Evolutionary conservation across 805 yeast species (phyloP).

Genomic region (Lachancea mirantina): DNA sequence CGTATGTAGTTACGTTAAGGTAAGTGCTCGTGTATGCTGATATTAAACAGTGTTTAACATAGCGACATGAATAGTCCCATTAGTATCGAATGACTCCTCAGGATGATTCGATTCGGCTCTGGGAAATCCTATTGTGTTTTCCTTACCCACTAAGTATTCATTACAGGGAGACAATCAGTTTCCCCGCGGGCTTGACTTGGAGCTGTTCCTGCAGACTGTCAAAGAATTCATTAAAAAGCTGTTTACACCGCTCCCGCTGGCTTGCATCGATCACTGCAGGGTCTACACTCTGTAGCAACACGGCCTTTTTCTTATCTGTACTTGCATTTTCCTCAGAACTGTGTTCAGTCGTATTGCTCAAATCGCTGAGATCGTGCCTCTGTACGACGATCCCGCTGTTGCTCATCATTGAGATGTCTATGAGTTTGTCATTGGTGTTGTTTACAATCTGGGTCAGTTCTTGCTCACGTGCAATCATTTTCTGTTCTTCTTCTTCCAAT

Average conservation of each 20-base stretch:
- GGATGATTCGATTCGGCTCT: no score
- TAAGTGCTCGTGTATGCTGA: no score
- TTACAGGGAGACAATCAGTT: slow-evolving; percentile 17
- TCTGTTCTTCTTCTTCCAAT: slow-evolving; percentile 22
- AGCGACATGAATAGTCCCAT: no score
- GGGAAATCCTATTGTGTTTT: no score
- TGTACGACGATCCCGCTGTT: slow-evolving; percentile 30
- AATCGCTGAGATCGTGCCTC: slow-evolving; percentile 15
- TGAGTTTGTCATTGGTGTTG: slow-evolving; percentile 28
- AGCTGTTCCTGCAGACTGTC: slow-evolving; percentile 15
- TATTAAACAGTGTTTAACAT: no score
- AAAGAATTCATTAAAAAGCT: slow-evolving; percentile 12
- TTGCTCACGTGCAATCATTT: slow-evolving; percentile 21
- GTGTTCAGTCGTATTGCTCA: no score
- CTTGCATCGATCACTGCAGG: not conserved
- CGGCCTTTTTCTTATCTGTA: not conserved
- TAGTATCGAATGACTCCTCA: no score
- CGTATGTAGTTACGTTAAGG: no score
- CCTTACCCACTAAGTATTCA: no score
- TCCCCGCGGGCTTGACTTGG: slow-evolving; percentile 12
- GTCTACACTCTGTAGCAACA: slow-evolving; percentile 10
- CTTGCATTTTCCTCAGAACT: slow-evolving; percentile 1
- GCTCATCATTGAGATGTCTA: slow-evolving; percentile 32
- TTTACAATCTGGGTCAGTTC: slow-evolving; percentile 28
- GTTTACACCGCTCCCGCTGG: slow-evolving; percentile 7